Evolutionary conservation across 768 basidiomycete genomes (phyloP), one percentile per base, ranked within the genome.

Genomic region (Rhodotorula diobovata): DNA sequence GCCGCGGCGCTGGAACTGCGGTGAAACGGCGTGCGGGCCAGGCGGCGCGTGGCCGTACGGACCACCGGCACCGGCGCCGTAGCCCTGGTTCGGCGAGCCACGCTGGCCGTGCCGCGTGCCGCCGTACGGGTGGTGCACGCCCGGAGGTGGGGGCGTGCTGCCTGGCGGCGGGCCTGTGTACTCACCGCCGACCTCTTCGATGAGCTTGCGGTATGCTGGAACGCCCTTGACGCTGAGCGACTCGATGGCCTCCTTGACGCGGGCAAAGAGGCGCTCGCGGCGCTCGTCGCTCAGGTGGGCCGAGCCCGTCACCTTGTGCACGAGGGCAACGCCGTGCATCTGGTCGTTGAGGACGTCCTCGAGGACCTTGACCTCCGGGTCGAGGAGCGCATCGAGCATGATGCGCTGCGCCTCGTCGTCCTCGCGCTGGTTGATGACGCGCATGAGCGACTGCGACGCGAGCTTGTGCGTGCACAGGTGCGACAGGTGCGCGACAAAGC

Each of bases 401-500:
- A 90, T 89, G 59, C 83, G 84, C 30, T 91, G 90, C 23, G 96
- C 95, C 54, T 90, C 87, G 0, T 90, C 88, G 79, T 98, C 96
- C 35, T 89, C 88, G 81, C 91, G 92, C 81, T 99, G 96, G 79
- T 98, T 97, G 80, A 98, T 89, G 76, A 99, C 92, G 79, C 94
- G 86, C 74, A 99, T 84, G 51, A 98, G 93, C 2, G 93, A 95
- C 74, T 94, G 84, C 4, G 93, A 96, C 0, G 96, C 95, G 77
- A 99, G 81, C 81, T 98, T 98, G 84, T 99, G 96, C 7, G 93
- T 96, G 83, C 94, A 97, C 68, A 98, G 85, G 81, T 98, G 94
- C 7, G 93, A 93, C 50, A 98, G 85, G 79, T 98, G 95, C 58
- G 96, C 92, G 0, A 93, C 92, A 81, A 99, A 95, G 60, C 95